Conservation (phyloP, 306 rosid genomes). For the Corylus avellana region DNA sequence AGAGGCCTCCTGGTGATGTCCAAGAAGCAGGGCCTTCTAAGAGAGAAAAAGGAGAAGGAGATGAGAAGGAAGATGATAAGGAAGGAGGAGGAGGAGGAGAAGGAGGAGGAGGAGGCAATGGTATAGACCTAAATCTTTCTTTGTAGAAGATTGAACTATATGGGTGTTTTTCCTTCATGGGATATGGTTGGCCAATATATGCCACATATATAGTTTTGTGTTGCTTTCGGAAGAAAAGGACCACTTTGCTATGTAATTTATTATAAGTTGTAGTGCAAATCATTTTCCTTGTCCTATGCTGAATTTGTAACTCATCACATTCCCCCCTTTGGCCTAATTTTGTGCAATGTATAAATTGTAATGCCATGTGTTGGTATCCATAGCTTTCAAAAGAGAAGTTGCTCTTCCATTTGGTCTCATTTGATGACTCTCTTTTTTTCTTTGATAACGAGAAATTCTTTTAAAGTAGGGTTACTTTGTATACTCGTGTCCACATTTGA, state of each 20-base stretch:
- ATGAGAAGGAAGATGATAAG: not conserved
- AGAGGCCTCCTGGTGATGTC: constrained; percentile 2
- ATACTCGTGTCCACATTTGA: too few species aligned
- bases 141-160: constrained; percentile 28
- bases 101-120: constrained; percentile 36
- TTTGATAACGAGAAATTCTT: too few species aligned
- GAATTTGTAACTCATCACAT: not conserved
- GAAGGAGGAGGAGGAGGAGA: constrained; percentile 26
- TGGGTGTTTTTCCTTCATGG: too few species aligned
- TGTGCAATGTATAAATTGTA: not conserved
- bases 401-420: not conserved
- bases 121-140: constrained; percentile 70
- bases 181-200: too few species aligned
- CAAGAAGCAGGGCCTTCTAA: constrained; percentile 31
- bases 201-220: not conserved
- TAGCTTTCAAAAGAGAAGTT: not conserved
- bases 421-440: too few species aligned
- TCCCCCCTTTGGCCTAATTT: not conserved
- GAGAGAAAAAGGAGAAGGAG: constrained; percentile 15
- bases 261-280: not conserved
- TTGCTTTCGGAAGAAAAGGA: not conserved
- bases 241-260: not conserved
- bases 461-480: too few species aligned
- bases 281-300: not conserved
- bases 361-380: not conserved